phyloP scores from a whole-genome alignment of 441 rosid genomes.

The Gossypium laxum region DNA sequence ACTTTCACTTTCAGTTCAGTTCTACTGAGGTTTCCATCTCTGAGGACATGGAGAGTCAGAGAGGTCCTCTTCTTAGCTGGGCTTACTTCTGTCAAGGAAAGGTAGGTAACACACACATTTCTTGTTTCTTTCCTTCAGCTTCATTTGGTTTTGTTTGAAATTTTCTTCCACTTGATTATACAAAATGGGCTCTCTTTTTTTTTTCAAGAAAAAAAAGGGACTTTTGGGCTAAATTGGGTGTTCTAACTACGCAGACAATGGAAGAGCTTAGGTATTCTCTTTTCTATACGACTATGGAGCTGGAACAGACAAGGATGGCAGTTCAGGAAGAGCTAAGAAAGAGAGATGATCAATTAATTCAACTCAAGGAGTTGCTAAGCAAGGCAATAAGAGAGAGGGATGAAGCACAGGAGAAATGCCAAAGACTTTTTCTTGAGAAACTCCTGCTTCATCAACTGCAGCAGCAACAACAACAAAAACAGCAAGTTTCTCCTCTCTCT shows the following conservation, averaged over 20 bases:
- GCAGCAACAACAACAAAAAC: conserved; percentile 12
- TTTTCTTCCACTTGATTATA: background rate
- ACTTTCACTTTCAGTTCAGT: background rate
- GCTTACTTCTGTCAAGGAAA: conserved; percentile 52
- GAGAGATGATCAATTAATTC: conserved; percentile 41
- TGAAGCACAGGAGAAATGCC: conserved; percentile 41
- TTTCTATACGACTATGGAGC: conserved; percentile 39
- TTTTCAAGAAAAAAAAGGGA: background rate
- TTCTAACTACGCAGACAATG: conserved; percentile 37
- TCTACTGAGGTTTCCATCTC: background rate
- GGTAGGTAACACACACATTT: background rate
- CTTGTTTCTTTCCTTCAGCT: background rate
- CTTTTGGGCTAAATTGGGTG: background rate
- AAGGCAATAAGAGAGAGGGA: conserved; percentile 44
- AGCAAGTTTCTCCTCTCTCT: conserved; percentile 26
- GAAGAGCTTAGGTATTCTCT: conserved; percentile 58
- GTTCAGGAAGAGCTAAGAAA: conserved; percentile 45
- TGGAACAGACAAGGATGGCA: conserved; percentile 44
- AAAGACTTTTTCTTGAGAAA: conserved; percentile 35
- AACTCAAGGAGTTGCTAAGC: conserved; percentile 35
- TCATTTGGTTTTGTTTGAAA: conserved; percentile 3
- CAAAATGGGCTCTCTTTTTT: background rate
- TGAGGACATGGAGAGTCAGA: conserved; percentile 47
- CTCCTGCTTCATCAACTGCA: conserved; percentile 22
- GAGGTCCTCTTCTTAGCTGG: conserved; percentile 42